These are phyloP conservation scores for Talaromyces sp. DNA, from an alignment of 2,329 filamentous ascomycete species.

Conservation along the genomic window DNA sequence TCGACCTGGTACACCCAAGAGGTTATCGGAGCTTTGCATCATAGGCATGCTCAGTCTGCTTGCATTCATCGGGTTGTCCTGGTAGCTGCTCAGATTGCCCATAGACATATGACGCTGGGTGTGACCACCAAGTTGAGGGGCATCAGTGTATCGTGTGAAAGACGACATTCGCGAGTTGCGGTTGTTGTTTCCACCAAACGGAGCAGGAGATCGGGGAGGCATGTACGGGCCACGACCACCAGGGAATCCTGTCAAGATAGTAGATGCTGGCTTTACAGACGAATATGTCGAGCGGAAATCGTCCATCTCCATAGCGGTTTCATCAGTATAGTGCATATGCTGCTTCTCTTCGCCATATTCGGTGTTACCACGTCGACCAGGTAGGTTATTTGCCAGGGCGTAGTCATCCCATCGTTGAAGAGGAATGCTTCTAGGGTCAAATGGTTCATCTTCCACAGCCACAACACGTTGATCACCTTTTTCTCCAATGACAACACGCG, in stretches of 20 bases:
- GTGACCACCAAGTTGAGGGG: slow-evolving; percentile 45
- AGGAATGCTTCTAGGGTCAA: slow-evolving; percentile 88
- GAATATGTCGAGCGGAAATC: slow-evolving; percentile 97
- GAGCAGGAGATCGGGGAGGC: slow-evolving; percentile 76
- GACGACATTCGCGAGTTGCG: slow-evolving; percentile 70
- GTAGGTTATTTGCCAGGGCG: slow-evolving; percentile 77
- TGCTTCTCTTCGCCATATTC: slow-evolving; percentile 61
- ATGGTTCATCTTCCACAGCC: slow-evolving; percentile 76
- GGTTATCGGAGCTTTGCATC: slow-evolving; percentile 46
- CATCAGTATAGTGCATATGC: slow-evolving; percentile 65
- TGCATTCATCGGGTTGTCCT: slow-evolving; percentile 41
- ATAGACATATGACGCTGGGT: slow-evolving; percentile 59
- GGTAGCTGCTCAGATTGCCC: slow-evolving; percentile 51
- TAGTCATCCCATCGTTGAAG: slow-evolving; percentile 98
- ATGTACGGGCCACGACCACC: slow-evolving; percentile 65
- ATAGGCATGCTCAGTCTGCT: slow-evolving; percentile 42
- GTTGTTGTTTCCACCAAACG: slow-evolving; percentile 58
- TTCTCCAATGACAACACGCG: slow-evolving; percentile 92
- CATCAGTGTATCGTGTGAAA: slow-evolving; percentile 61
- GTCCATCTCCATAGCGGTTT: slow-evolving; percentile 84
- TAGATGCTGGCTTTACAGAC: slow-evolving; percentile 79
- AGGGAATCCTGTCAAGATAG: slow-evolving; percentile 80
- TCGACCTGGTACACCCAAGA: slow-evolving; percentile 35
- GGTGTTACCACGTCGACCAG: slow-evolving; percentile 74
- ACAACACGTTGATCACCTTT: slow-evolving; percentile 88